A percentile compares a stretch with the other conserved stretches of the same genome.
Evolutionary conservation across 306 rosid species (phyloP).

Genomic region (Prunus campanulata): DNA sequence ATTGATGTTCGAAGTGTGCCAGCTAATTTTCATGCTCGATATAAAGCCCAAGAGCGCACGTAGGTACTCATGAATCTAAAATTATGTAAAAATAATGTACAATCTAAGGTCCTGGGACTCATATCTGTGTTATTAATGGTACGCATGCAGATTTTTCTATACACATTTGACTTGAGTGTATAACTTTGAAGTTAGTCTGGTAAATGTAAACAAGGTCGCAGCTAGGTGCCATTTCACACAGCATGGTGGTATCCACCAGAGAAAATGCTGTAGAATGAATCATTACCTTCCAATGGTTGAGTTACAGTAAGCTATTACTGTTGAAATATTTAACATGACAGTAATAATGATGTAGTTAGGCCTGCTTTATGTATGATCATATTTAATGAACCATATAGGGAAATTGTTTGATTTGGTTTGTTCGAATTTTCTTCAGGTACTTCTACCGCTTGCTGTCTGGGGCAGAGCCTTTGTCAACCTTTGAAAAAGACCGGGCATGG

Average conservation of each 20-base stretch:
- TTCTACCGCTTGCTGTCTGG: slow-evolving; percentile 84
- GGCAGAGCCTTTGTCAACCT: slow-evolving; percentile 70
- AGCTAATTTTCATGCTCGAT: slow-evolving; percentile 83
- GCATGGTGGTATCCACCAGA: slow-evolving; percentile 2
- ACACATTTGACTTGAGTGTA: neutral
- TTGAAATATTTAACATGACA: neutral
- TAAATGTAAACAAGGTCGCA: neutral
- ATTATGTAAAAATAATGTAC: slow-evolving; percentile 7
- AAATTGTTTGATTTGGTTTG: slow-evolving; percentile 8
- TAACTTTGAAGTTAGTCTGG: neutral
- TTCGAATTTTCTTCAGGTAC: slow-evolving; percentile 46
- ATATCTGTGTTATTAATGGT: neutral
- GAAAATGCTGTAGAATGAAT: neutral
- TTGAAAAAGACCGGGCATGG: slow-evolving; percentile 90
- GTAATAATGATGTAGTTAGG: neutral
- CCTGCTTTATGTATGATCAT: neutral
- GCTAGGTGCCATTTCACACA: neutral
- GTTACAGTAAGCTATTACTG: neutral
- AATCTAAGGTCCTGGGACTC: neutral
- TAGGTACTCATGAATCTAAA: slow-evolving; percentile 44
- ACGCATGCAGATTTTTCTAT: neutral
- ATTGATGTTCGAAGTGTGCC: slow-evolving; percentile 74
- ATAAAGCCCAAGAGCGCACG: slow-evolving; percentile 92
- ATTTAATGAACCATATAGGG: neutral
- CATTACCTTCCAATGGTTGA: neutral